phyloP scores from a whole-genome alignment of 2,329 filamentous ascomycete genomes.

The Alternaria sp. region DNA sequence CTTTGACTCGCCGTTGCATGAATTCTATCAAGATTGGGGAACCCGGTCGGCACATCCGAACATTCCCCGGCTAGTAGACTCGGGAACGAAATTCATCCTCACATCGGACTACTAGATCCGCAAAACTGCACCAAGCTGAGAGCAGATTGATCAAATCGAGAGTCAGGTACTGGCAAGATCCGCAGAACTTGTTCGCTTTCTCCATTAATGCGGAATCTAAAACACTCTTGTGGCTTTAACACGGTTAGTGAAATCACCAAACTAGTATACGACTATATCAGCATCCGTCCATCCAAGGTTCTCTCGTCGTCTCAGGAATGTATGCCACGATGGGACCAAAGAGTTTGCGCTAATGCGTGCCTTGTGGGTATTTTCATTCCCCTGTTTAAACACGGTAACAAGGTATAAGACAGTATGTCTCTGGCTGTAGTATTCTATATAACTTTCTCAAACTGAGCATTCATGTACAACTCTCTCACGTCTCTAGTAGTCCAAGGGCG shows the following conservation, averaged over 20 bases:
- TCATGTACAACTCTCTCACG: neutral
- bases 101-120: neutral
- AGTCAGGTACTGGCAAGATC: neutral
- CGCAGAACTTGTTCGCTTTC: neutral
- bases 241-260: too few species aligned
- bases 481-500: neutral
- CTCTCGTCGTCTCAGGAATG: neutral
- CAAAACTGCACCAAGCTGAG: neutral
- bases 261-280: neutral
- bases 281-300: neutral
- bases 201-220: neutral
- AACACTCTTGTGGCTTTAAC: neutral
- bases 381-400: too few species aligned
- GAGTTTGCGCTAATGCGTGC: neutral
- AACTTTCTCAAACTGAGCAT: too few species aligned
- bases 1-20: conserved; percentile 1
- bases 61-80: neutral
- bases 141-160: neutral
- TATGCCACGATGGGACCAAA: neutral
- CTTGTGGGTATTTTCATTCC: too few species aligned
- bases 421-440: neutral
- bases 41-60: conserved; percentile 4
- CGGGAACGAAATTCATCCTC: neutral
- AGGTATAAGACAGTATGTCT: neutral
- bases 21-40: neutral